Evolutionary conservation across 148 eudicot species (phyloP).

Genomic region (Rhododendron griersonianum): DNA sequence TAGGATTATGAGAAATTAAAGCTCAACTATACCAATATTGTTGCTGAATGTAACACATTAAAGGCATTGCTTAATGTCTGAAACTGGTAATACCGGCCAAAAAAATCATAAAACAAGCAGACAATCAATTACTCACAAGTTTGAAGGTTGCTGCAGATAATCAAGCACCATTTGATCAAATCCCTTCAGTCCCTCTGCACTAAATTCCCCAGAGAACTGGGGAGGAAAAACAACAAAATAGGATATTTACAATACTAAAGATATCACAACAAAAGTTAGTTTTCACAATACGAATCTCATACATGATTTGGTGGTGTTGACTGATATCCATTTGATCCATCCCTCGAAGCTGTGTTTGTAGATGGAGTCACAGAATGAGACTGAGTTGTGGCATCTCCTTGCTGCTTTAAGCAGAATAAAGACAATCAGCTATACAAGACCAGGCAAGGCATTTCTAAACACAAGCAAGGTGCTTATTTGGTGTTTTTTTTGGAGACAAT

Average conservation of each 20-base stretch:
- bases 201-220: slow-evolving; percentile 56
- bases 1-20: background rate
- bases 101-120: background rate
- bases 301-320: slow-evolving; percentile 51
- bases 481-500: background rate
- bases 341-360: slow-evolving; percentile 39
- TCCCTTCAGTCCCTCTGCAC: slow-evolving; percentile 60
- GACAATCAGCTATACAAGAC: background rate
- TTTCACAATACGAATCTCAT: slow-evolving; percentile 4
- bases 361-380: slow-evolving; percentile 37
- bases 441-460: background rate
- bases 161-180: slow-evolving; percentile 61
- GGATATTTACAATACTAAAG: background rate
- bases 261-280: background rate
- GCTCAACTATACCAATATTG: background rate
- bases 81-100: background rate
- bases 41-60: background rate
- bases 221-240: background rate
- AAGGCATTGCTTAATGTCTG: background rate
- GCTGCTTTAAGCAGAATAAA: slow-evolving; percentile 31
- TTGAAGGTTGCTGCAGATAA: slow-evolving; percentile 62
- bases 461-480: background rate
- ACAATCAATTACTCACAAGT: slow-evolving; percentile 44
- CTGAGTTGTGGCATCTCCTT: slow-evolving; percentile 35
- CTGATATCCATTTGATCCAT: slow-evolving; percentile 46